These are phyloP conservation scores for Edaphochlamys debaryana DNA, from an alignment of 139 green algal species.

Conservation along the genomic window DNA sequence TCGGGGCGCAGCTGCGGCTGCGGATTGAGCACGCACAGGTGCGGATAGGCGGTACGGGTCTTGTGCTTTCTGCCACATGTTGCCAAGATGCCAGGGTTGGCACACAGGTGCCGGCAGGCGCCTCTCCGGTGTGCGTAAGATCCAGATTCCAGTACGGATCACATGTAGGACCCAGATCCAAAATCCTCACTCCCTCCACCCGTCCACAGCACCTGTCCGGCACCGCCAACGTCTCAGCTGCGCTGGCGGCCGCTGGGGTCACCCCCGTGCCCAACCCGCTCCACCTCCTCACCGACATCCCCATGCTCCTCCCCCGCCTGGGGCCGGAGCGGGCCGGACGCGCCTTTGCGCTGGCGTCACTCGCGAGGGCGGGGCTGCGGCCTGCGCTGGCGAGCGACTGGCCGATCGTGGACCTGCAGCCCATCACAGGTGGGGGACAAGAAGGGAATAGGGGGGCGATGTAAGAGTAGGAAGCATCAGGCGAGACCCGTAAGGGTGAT, in stretches of 20 bases:
- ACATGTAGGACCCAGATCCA: no score
- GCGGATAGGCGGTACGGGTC: no score
- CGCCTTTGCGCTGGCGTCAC: constrained; percentile 56
- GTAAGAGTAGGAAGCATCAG: no score
- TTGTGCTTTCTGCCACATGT: no score
- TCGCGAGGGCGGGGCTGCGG: constrained; percentile 49
- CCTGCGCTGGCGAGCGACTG: constrained; percentile 71
- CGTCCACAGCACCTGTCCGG: constrained; percentile 72
- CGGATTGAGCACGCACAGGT: constrained; percentile 64
- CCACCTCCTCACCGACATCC: constrained; percentile 71
- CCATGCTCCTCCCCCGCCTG: constrained; percentile 60
- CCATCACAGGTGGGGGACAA: no score
- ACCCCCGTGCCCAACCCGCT: constrained; percentile 73
- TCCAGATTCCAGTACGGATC: no score
- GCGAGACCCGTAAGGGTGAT: no score
- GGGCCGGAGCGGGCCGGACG: constrained; percentile 41
- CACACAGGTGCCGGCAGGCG: no score
- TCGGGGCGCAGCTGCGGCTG: constrained; percentile 27
- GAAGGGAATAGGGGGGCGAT: no score
- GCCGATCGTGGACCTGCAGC: constrained; percentile 68
- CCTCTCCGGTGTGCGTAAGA: no score
- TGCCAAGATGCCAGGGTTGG: no score
- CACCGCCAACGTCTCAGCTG: neutral
- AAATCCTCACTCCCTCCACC: no score
- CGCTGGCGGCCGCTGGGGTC: constrained; percentile 25